These are phyloP conservation scores for Myxozyma udenii DNA, from an alignment of 805 yeast genomes.

Conservation along the genomic window DNA sequence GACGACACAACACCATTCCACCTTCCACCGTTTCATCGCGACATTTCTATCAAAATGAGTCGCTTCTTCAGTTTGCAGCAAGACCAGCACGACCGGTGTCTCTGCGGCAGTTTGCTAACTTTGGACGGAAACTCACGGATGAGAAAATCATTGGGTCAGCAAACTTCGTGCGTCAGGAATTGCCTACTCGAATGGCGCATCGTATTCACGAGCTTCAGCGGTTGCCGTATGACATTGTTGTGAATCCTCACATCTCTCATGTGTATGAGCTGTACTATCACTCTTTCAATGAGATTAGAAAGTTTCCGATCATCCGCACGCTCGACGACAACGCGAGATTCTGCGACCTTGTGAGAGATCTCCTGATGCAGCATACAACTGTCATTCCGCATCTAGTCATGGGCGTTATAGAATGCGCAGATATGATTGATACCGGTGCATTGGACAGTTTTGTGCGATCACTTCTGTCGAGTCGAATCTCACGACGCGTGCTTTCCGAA, in stretches of 20 bases:
- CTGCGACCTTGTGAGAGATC: slow-evolving; percentile 57
- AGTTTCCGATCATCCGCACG: slow-evolving; percentile 61
- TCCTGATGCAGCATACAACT: slow-evolving; percentile 70
- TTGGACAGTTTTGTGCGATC: slow-evolving; percentile 74
- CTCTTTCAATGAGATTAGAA: slow-evolving; percentile 81
- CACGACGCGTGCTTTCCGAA: slow-evolving; percentile 85
- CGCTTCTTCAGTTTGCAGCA: slow-evolving; percentile 59
- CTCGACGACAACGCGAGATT: slow-evolving; percentile 74
- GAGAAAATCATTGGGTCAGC: slow-evolving; percentile 80
- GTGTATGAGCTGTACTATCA: slow-evolving; percentile 87
- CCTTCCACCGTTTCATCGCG: slow-evolving; percentile 42
- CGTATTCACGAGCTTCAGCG: slow-evolving; percentile 74
- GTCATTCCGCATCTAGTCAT: slow-evolving; percentile 85
- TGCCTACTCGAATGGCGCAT: slow-evolving; percentile 80
- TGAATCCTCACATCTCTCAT: slow-evolving; percentile 79
- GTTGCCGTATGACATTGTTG: slow-evolving; percentile 77
- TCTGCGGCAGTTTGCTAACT: slow-evolving; percentile 83
- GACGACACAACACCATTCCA: slow-evolving; percentile 14
- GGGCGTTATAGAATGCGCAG: slow-evolving; percentile 80
- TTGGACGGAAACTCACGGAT: slow-evolving; percentile 72
- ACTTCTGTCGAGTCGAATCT: slow-evolving; percentile 70
- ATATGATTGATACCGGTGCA: slow-evolving; percentile 55
- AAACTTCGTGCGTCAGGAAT: slow-evolving; percentile 79
- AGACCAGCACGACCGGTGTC: slow-evolving; percentile 85
- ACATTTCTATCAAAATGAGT: slow-evolving; percentile 82